Evolutionary conservation across 352 stramenopile species (phyloP).

Genomic region (Pythium oligandrum): DNA sequence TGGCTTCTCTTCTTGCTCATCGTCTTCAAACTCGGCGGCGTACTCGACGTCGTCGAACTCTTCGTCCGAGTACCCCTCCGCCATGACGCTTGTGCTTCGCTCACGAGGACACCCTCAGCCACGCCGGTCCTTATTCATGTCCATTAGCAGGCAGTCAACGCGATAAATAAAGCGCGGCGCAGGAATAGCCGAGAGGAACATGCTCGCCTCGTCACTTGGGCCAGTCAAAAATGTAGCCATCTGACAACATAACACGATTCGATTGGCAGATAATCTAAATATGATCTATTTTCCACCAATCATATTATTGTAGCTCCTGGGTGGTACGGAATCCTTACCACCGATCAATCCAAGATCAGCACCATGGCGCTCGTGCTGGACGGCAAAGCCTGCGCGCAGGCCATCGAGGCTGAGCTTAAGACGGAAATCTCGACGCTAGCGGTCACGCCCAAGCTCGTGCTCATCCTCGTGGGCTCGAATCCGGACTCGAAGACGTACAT

Average conservation of each 20-base stretch:
- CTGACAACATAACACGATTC: no score
- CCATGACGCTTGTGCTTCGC: slow-evolving; percentile 9
- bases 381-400: slow-evolving; percentile 82
- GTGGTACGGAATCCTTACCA: no score
- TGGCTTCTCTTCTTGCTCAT: background rate
- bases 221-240: no score
- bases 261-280: slow-evolving; percentile 1
- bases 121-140: no score
- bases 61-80: slow-evolving; percentile 49
- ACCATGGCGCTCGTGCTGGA: slow-evolving; percentile 47
- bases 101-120: no score
- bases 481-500: slow-evolving; percentile 96
- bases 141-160: no score
- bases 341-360: no score
- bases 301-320: background rate
- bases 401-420: slow-evolving; percentile 86
- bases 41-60: slow-evolving; percentile 36
- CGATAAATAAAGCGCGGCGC: no score
- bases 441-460: slow-evolving; percentile 84
- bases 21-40: slow-evolving; percentile 20
- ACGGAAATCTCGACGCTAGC: slow-evolving; percentile 41
- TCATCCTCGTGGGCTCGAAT: slow-evolving; percentile 93
- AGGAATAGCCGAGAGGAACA: no score
- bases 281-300: slow-evolving; percentile 9
- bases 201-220: no score